Evolutionary conservation across 768 basidiomycete genomes (phyloP), one percentile per base, ranked within the genome.

Genomic region (Coprinopsis strossmayeri): DNA sequence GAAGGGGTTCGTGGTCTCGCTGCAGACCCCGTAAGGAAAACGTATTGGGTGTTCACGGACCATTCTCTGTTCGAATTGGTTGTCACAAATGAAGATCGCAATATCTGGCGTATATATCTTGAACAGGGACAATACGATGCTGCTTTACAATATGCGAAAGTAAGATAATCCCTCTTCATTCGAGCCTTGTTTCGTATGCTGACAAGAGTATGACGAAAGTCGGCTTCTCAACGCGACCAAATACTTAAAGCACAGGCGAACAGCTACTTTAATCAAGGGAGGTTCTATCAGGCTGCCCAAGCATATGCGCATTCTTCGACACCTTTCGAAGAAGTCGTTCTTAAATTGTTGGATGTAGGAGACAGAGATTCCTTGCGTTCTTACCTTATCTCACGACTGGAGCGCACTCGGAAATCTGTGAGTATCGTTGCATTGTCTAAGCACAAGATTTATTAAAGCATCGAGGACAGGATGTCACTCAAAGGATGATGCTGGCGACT

Each of bases 401-500:
- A 96, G 59, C 71, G 91, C 34, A 85, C 91, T 25, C 78, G 81
- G 49, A 93, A 89, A 68, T 78, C 75, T 41, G 95, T 93, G 50
- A 55, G 3, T 37, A 35, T 30, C 32, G 26, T 40, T 44, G 39
- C 2, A 24, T 28, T 2, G 30, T 24, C 17, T 5, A 40, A 15
- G n/a, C n/a, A n/a, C n/a, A n/a, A 37, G 15, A 27, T 26, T 18
- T 13, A 1, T 7, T 35, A 13, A 24, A 3, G n/a, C 28, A 24
- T 11, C 13, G 23, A 5, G n/a, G 21, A 48, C 20, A 97, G 94
- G 92, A 96, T 58, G 56, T 87, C 32, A 93, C 91, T 0, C 94
- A 97, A 63, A 78, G 96, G 34, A 93, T 93, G 86, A 92, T 98
- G 83, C 70, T 99, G 17, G 94, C 96, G 15, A 97, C 93, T 0